Evolutionary conservation across 2,329 filamentous ascomycete species (phyloP).

Genomic region (Leptographium wingfieldii): DNA sequence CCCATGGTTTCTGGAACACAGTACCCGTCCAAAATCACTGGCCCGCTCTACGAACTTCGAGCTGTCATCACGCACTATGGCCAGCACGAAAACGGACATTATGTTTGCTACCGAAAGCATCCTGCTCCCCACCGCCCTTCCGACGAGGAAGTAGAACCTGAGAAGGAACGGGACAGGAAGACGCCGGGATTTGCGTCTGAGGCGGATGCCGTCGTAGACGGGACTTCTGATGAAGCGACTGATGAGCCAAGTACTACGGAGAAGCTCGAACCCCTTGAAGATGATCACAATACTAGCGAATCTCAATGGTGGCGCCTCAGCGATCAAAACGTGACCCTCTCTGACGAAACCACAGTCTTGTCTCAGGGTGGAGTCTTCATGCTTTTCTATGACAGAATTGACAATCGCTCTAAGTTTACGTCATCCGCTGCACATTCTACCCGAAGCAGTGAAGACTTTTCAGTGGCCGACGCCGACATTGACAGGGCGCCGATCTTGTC

Average conservation of each 20-base stretch:
- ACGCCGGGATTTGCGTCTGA: neutral
- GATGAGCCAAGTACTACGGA: neutral
- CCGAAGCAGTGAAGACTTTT: neutral
- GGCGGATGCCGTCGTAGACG: neutral
- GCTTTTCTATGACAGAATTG: conserved; percentile 82
- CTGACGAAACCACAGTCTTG: conserved; percentile 61
- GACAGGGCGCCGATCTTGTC: neutral
- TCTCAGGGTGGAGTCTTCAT: conserved; percentile 81
- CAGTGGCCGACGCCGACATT: neutral
- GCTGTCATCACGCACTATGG: conserved; percentile 85
- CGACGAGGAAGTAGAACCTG: conserved; percentile 11
- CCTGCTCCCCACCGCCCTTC: conserved; percentile 17
- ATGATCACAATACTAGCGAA: conserved; percentile 17
- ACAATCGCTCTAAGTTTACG: conserved; percentile 33
- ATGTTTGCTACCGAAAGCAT: conserved; percentile 78
- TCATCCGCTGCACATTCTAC: neutral
- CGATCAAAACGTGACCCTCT: conserved; percentile 69
- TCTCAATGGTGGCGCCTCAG: conserved; percentile 82
- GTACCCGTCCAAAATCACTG: conserved; percentile 36
- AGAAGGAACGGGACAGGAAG: conserved; percentile 2
- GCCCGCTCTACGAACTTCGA: conserved; percentile 60
- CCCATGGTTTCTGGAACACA: conserved; percentile 59
- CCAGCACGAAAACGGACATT: conserved; percentile 88
- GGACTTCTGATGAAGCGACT: neutral
- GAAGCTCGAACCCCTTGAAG: conserved; percentile 4